phyloP scores from a whole-genome alignment of 2,329 filamentous ascomycete genomes.

The Emericellopsis atlantica region DNA sequence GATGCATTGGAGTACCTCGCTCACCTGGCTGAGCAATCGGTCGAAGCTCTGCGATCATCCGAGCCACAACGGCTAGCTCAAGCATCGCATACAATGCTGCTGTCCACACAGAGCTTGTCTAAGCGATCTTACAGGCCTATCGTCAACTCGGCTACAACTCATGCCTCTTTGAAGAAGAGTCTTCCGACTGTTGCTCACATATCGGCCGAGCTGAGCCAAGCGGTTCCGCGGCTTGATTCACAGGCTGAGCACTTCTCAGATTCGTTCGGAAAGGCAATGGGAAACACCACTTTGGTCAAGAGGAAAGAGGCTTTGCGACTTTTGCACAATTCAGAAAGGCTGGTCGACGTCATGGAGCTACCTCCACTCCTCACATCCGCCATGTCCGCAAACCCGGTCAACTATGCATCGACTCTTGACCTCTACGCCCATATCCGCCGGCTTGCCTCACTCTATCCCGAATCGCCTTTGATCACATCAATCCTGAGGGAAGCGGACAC shows the following conservation, averaged over 20 bases:
- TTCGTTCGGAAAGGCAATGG: constrained; percentile 64
- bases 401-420: constrained; percentile 82
- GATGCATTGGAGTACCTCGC: constrained; percentile 60
- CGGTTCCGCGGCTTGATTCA: constrained; percentile 67
- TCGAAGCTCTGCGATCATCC: constrained; percentile 57
- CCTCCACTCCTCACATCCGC: constrained; percentile 76
- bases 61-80: constrained; percentile 76
- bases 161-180: constrained; percentile 58
- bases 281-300: constrained; percentile 56
- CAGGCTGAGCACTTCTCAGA: constrained; percentile 70
- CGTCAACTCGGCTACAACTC: constrained; percentile 66
- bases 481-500: constrained; percentile 69
- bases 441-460: constrained; percentile 69
- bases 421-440: constrained; percentile 88
- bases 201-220: constrained; percentile 53
- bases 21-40: constrained; percentile 63
- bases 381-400: constrained; percentile 51
- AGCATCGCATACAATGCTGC: constrained; percentile 63
- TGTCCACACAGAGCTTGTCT: constrained; percentile 76
- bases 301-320: constrained; percentile 73
- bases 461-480: constrained; percentile 60
- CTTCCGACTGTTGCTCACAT: constrained; percentile 59
- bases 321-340: constrained; percentile 73
- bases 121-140: constrained; percentile 81
- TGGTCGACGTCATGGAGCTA: constrained; percentile 84